A percentile compares a stretch with the other conserved stretches of the same genome.
Conservation (phyloP, 306 rosid genomes). For the Quercus alba region DNA sequence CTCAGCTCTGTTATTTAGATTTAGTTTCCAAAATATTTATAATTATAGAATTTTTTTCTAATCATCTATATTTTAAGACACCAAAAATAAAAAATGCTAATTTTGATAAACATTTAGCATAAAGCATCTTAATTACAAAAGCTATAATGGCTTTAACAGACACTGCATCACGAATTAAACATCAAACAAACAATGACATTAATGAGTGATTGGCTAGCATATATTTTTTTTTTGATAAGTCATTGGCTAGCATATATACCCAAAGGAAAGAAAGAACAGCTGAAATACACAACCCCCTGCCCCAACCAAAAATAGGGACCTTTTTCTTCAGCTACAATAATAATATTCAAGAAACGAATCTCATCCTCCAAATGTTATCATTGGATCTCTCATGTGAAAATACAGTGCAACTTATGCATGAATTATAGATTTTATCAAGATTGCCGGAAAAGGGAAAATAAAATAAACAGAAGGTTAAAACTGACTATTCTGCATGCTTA, state of each 20-base stretch:
- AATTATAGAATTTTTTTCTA: background rate
- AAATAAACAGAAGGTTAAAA: background rate
- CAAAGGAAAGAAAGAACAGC: background rate
- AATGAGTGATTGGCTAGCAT: background rate
- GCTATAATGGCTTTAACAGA: background rate
- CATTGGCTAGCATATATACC: background rate
- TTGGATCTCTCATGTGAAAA: background rate
- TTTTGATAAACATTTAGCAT: background rate
- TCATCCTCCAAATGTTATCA: background rate
- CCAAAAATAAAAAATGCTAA: too few relatives aligned
- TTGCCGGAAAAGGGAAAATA: background rate
- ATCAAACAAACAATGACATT: background rate
- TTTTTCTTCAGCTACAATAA: background rate
- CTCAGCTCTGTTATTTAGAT: background rate
- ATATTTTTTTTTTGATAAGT: too few relatives aligned
- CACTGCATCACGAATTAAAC: background rate
- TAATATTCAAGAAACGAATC: background rate
- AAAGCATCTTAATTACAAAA: background rate
- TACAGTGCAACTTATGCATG: background rate
- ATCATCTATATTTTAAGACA: background rate
- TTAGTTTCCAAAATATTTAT: background rate
- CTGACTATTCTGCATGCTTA: conserved; percentile 29
- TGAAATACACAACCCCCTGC: background rate
- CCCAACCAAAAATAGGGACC: background rate
- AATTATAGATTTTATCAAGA: background rate